Evolutionary conservation across 495 filamentous ascomycete genomes (phyloP).

Genomic region (Trichoderma orchidacearum): DNA sequence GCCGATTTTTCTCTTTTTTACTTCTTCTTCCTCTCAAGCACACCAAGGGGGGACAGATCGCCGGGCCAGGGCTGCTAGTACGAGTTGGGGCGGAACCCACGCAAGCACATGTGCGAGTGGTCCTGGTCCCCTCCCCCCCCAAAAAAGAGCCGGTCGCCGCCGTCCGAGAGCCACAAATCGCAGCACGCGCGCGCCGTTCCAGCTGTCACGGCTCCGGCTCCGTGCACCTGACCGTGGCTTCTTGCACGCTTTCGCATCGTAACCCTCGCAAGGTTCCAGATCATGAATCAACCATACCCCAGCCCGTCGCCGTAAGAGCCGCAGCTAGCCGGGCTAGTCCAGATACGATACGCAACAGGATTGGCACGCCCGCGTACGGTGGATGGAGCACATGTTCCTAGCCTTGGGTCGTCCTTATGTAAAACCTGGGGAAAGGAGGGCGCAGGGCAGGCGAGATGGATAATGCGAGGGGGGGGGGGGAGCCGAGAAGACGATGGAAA

Average conservation of each 20-base stretch:
- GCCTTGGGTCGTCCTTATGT: neutral
- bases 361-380: neutral
- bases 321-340: neutral
- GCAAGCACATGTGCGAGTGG: neutral
- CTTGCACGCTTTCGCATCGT: neutral
- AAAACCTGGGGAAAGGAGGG: neutral
- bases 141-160: neutral
- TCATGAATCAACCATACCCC: too few relatives aligned
- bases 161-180: too few relatives aligned
- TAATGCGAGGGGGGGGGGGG: neutral
- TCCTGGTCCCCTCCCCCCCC: too few relatives aligned
- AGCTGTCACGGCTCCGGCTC: neutral
- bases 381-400: neutral
- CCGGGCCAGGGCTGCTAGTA: too few relatives aligned
- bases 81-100: neutral
- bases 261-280: neutral
- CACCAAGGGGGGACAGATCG: neutral
- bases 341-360: neutral
- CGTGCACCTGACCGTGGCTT: neutral
- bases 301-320: neutral
- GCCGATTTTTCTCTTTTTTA: neutral
- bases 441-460: neutral
- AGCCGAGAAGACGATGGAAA: neutral
- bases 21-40: too few relatives aligned
- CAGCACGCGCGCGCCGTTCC: too few relatives aligned